Percentiles rank a stretch among this genome's conserved stretches.
Evolutionary conservation across 352 stramenopile species (phyloP).

Genomic region (Pythium periplocum): DNA sequence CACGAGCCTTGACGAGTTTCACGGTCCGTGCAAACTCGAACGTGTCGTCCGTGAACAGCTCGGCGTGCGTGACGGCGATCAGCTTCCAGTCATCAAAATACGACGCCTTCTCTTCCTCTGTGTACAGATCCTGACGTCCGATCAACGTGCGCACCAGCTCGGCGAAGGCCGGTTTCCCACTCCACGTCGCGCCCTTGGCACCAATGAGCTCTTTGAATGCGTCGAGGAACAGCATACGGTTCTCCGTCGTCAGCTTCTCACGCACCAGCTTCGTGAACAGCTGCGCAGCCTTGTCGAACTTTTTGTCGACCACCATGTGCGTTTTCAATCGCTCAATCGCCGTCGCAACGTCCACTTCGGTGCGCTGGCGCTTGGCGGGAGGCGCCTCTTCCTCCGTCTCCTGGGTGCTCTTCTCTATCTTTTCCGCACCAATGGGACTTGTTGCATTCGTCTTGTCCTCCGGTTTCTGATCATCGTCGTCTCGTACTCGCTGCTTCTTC

Average conservation of each 20-base stretch:
- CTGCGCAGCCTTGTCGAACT: conserved; percentile 59
- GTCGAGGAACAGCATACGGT: conserved; percentile 36
- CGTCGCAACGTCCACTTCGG: conserved; percentile 30
- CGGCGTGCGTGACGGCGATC: conserved; percentile 45
- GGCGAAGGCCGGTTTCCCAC: conserved; percentile 49
- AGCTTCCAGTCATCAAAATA: conserved; percentile 47
- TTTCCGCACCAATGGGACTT: background rate
- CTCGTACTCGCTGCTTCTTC: conserved; percentile 32
- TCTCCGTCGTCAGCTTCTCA: conserved; percentile 34
- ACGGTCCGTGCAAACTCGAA: conserved; percentile 72
- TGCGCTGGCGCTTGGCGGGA: conserved; percentile 20
- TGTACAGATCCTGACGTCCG: conserved; percentile 25
- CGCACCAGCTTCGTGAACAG: conserved; percentile 48
- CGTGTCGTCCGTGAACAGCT: conserved; percentile 79
- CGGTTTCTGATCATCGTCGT: background rate
- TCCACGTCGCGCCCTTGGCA: conserved; percentile 33
- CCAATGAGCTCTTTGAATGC: conserved; percentile 39
- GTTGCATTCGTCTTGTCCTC: background rate
- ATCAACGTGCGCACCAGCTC: conserved; percentile 37
- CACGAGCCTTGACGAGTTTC: conserved; percentile 49
- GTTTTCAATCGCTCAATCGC: conserved; percentile 52
- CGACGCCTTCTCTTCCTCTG: conserved; percentile 8
- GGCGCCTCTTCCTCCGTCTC: background rate
- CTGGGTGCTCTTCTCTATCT: background rate
- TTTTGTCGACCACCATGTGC: conserved; percentile 78